These are phyloP conservation scores for Apophysomyces elegans DNA, from an alignment of 371 early-diverging fungal genomes.

Conservation along the genomic window DNA sequence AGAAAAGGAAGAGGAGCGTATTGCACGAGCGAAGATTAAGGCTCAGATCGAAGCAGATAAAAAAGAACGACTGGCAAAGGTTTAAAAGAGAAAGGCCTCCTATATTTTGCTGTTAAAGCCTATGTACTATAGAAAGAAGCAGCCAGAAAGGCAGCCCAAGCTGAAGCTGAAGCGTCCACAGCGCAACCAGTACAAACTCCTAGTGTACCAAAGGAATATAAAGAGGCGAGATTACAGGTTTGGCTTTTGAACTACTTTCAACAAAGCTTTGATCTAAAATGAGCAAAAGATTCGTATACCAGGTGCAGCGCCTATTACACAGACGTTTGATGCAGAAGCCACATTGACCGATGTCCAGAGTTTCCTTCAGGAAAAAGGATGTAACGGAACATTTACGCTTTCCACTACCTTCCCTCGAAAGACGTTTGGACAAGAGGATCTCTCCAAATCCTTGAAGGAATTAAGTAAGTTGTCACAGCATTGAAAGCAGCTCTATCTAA, in stretches of 20 bases:
- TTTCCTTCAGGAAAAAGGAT: constrained; percentile 64
- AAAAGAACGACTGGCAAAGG: constrained; percentile 69
- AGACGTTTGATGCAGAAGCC: constrained; percentile 75
- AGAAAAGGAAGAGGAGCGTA: constrained; percentile 81
- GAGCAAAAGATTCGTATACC: constrained; percentile 55
- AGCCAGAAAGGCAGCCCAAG: constrained; percentile 17
- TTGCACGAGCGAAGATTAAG: constrained; percentile 78
- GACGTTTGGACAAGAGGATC: constrained; percentile 42
- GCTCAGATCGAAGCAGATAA: constrained; percentile 90
- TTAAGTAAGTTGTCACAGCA: constrained; percentile 39
- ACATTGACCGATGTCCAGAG: constrained; percentile 68
- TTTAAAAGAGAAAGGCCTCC: background rate
- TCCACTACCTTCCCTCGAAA: constrained; percentile 76
- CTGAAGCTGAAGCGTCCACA: constrained; percentile 20
- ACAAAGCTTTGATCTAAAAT: constrained; percentile 4
- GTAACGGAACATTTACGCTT: constrained; percentile 62
- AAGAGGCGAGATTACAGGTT: constrained; percentile 73
- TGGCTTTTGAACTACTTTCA: constrained; percentile 21
- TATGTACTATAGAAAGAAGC: constrained; percentile 28
- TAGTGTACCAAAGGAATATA: constrained; percentile 61
- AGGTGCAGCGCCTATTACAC: constrained; percentile 60
- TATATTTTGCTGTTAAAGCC: background rate
- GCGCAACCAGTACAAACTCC: constrained; percentile 25
- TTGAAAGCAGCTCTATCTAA: background rate
- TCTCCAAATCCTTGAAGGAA: constrained; percentile 52